phyloP scores from a whole-genome alignment of 805 yeast species.

The Clavispora asparagi region DNA sequence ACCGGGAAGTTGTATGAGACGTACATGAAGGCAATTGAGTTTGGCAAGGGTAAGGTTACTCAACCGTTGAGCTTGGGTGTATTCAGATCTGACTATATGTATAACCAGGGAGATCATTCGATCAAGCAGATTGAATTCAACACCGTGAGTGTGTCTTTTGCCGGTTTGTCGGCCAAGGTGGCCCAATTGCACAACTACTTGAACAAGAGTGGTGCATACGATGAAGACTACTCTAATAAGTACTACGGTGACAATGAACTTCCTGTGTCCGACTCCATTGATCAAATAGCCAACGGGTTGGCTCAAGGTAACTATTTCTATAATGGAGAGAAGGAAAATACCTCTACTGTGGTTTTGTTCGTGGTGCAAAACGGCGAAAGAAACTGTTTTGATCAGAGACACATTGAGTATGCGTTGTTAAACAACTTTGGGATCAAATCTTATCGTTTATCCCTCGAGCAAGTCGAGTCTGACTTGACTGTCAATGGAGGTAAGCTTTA shows the following conservation, averaged over 20 bases:
- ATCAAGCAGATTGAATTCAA: slow-evolving; percentile 96
- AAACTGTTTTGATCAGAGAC: slow-evolving; percentile 88
- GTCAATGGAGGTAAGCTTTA: slow-evolving; percentile 45
- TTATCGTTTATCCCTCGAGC: slow-evolving; percentile 61
- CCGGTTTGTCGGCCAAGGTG: slow-evolving; percentile 79
- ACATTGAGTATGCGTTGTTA: slow-evolving; percentile 67
- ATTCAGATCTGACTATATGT: slow-evolving; percentile 86
- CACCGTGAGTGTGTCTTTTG: slow-evolving; percentile 93
- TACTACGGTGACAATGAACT: slow-evolving; percentile 45
- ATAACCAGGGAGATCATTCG: slow-evolving; percentile 35
- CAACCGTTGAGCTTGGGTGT: slow-evolving; percentile 77
- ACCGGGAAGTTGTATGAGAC: slow-evolving; percentile 73
- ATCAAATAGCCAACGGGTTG: slow-evolving; percentile 61
- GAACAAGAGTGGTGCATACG: slow-evolving; percentile 56
- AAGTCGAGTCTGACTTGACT: slow-evolving; percentile 42
- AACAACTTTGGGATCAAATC: slow-evolving; percentile 53
- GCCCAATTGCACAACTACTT: slow-evolving; percentile 68
- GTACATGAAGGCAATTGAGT: slow-evolving; percentile 43
- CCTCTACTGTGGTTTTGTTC: slow-evolving; percentile 55
- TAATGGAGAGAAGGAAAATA: slow-evolving; percentile 18
- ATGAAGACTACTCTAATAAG: slow-evolving; percentile 31
- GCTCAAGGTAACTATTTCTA: slow-evolving; percentile 62
- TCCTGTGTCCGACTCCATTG: slow-evolving; percentile 65
- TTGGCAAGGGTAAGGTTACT: slow-evolving; percentile 38
- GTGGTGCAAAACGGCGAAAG: slow-evolving; percentile 83